Conservation (phyloP, 331 rosid species). For the Malus hybrid region DNA sequence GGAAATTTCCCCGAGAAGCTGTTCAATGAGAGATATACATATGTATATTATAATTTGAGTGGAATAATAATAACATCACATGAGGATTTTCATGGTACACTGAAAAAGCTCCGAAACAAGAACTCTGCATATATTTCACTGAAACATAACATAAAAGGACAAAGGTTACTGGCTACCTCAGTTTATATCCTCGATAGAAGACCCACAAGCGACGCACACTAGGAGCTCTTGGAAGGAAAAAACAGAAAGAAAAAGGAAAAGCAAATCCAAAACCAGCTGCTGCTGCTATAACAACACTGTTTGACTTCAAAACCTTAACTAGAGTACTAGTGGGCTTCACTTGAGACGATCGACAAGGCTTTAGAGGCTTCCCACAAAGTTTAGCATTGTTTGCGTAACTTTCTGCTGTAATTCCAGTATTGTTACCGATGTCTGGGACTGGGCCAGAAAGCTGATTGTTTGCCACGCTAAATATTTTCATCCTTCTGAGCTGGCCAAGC, state of each 20-base stretch:
- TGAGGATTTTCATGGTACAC: too few species aligned
- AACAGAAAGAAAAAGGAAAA: slow-evolving; percentile 11
- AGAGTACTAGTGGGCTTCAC: too few species aligned
- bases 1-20: slow-evolving; percentile 54
- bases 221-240: neutral
- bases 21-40: slow-evolving; percentile 47
- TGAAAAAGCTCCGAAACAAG: too few species aligned
- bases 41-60: too few species aligned
- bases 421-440: neutral
- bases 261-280: slow-evolving; percentile 70
- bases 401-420: neutral
- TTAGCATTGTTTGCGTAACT: slow-evolving; percentile 51
- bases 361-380: slow-evolving; percentile 47
- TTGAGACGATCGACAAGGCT: slow-evolving; percentile 6
- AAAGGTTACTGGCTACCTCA: too few species aligned
- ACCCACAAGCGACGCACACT: neutral
- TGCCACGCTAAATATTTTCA: slow-evolving; percentile 43
- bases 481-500: slow-evolving; percentile 31
- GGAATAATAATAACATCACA: too few species aligned
- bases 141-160: too few species aligned
- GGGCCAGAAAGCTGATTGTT: slow-evolving; percentile 62
- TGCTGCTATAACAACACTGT: slow-evolving; percentile 52
- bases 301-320: slow-evolving; percentile 12
- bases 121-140: too few species aligned
- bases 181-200: neutral